Evolutionary conservation across 2,329 filamentous ascomycete species (phyloP).

Genomic region (Neopestalotiopsis sp.): DNA sequence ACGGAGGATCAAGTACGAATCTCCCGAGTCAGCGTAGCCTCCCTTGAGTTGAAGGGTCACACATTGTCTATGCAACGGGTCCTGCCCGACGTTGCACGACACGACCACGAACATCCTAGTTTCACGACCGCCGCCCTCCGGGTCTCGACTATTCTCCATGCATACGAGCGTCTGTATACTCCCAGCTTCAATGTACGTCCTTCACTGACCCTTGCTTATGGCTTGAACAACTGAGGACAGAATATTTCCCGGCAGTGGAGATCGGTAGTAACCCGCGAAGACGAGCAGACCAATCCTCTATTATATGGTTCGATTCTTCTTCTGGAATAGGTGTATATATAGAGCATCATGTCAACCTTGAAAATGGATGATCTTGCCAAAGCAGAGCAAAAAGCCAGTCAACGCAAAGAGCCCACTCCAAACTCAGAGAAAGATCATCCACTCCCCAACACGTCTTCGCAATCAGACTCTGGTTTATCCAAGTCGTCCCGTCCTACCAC

Average conservation of each 20-base stretch:
- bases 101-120: conserved; percentile 6
- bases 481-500: not conserved
- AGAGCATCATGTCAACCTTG: not conserved
- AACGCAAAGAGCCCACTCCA: not conserved
- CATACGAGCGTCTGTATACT: not conserved
- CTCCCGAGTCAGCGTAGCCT: not conserved
- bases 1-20: not conserved
- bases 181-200: not conserved
- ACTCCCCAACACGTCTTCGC: not conserved
- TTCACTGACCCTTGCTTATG: not conserved
- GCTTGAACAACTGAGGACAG: not conserved
- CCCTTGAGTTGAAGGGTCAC: conserved; percentile 3
- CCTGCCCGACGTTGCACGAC: not conserved
- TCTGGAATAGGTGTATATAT: not conserved
- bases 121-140: not conserved
- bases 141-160: conserved; percentile 4
- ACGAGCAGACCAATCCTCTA: not conserved
- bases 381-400: not conserved
- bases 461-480: not conserved
- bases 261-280: not conserved
- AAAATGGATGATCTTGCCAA: not conserved
- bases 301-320: not conserved
- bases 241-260: not conserved
- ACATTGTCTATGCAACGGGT: conserved; percentile 1
- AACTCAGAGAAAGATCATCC: not conserved